These are phyloP conservation scores for Globisporangium nagaii DNA, from an alignment of 352 stramenopile species.

Conservation along the genomic window DNA sequence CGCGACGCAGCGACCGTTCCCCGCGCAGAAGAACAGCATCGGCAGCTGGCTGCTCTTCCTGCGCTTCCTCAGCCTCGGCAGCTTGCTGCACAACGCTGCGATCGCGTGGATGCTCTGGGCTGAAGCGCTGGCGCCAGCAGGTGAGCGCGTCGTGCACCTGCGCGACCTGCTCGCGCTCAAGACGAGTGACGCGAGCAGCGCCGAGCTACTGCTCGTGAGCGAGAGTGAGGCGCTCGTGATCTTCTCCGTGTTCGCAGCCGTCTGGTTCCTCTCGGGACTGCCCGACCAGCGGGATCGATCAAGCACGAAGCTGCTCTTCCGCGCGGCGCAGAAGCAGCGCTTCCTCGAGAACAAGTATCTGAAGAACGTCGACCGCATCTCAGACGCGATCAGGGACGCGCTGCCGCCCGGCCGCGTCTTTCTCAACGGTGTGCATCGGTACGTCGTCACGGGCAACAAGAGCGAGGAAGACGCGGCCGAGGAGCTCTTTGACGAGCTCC, in stretches of 20 bases:
- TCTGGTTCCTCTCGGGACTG: slow-evolving; percentile 22
- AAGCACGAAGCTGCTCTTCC: slow-evolving; percentile 20
- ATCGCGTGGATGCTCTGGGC: slow-evolving; percentile 27
- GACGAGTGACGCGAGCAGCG: not conserved
- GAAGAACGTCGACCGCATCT: slow-evolving; percentile 32
- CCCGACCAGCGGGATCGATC: slow-evolving; percentile 34
- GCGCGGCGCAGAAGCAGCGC: slow-evolving; percentile 13
- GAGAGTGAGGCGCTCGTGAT: slow-evolving; percentile 32
- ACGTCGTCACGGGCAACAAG: slow-evolving; percentile 66
- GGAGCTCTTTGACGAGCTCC: slow-evolving; percentile 61
- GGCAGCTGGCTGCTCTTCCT: slow-evolving; percentile 63
- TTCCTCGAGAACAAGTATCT: slow-evolving; percentile 66
- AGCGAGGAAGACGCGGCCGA: slow-evolving; percentile 62
- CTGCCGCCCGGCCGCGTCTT: slow-evolving; percentile 51
- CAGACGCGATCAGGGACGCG: slow-evolving; percentile 18
- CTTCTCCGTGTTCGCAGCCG: slow-evolving; percentile 29
- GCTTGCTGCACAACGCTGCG: slow-evolving; percentile 47
- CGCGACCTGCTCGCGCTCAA: slow-evolving; percentile 18
- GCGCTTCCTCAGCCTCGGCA: slow-evolving; percentile 37
- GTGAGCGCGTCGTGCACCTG: slow-evolving; percentile 11
- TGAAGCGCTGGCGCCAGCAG: not conserved
- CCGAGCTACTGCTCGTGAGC: slow-evolving; percentile 8
- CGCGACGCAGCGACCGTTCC: slow-evolving; percentile 61
- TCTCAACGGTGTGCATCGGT: slow-evolving; percentile 64
- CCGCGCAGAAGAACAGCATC: slow-evolving; percentile 34